phyloP scores from a whole-genome alignment of 805 yeast species.

The Blastobotrys mokoenaii region DNA sequence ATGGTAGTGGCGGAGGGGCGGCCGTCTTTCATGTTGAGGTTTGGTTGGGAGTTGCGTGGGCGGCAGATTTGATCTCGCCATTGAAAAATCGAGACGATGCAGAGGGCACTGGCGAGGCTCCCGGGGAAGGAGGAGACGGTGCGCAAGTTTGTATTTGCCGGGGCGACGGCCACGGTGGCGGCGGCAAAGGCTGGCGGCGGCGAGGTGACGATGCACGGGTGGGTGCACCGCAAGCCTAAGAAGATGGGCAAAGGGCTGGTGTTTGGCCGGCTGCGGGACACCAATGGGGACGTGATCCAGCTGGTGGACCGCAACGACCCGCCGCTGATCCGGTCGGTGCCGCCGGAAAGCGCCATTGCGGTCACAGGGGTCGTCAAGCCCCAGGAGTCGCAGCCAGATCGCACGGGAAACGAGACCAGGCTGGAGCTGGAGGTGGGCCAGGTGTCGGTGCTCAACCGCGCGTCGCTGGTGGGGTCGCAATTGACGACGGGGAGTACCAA shows the following conservation, averaged over 20 bases:
- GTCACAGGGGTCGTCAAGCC: slow-evolving; percentile 47
- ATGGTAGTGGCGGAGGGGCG: too few relatives aligned
- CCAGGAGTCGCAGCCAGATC: slow-evolving; percentile 20
- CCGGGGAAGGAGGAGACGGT: too few relatives aligned
- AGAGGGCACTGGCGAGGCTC: too few relatives aligned
- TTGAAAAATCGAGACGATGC: too few relatives aligned
- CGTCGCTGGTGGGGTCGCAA: slow-evolving; percentile 61
- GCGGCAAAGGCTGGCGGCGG: neutral
- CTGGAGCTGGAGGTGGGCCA: slow-evolving; percentile 54
- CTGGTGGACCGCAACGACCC: slow-evolving; percentile 36
- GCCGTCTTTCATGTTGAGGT: too few relatives aligned
- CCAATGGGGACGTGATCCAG: slow-evolving; percentile 59
- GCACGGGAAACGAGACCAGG: slow-evolving; percentile 11
- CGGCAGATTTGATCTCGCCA: too few relatives aligned
- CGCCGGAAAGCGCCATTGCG: slow-evolving; percentile 68
- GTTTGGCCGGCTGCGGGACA: slow-evolving; percentile 72
- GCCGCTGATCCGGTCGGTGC: slow-evolving; percentile 37
- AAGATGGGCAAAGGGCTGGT: slow-evolving; percentile 53
- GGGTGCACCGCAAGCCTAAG: slow-evolving; percentile 72
- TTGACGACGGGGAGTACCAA: slow-evolving; percentile 50
- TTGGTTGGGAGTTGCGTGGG: too few relatives aligned
- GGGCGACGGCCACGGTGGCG: neutral
- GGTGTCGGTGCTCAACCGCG: slow-evolving; percentile 50
- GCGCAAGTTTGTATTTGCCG: neutral
- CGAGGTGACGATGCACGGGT: slow-evolving; percentile 57